These are phyloP conservation scores for Scorias spongiosa DNA, from an alignment of 2,329 filamentous ascomycete genomes.

Conservation along the genomic window DNA sequence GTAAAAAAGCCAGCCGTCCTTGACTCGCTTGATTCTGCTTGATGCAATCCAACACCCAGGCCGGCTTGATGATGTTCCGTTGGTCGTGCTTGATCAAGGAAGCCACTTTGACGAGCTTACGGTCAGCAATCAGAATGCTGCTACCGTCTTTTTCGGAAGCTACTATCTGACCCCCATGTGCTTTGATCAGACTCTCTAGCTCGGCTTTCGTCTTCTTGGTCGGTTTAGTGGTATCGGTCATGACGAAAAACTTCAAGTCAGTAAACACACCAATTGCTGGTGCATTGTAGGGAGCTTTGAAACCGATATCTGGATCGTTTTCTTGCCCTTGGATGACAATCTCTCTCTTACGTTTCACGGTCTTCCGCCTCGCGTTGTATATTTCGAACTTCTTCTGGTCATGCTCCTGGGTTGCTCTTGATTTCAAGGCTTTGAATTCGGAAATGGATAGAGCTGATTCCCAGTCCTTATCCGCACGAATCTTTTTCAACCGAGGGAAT, in stretches of 20 bases:
- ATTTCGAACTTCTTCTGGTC: constrained; percentile 63
- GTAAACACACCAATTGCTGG: constrained; percentile 53
- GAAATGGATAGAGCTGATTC: constrained; percentile 60
- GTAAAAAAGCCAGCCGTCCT: constrained; percentile 38
- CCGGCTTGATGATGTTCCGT: constrained; percentile 59
- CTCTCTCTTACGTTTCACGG: constrained; percentile 45
- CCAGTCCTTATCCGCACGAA: constrained; percentile 78
- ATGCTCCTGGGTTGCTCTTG: constrained; percentile 52
- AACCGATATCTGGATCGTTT: constrained; percentile 26
- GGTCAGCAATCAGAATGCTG: constrained; percentile 66
- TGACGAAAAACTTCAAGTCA: constrained; percentile 62
- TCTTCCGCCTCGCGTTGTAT: constrained; percentile 46
- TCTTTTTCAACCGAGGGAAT: constrained; percentile 74
- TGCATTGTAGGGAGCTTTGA: constrained; percentile 38
- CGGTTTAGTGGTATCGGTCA: constrained; percentile 59
- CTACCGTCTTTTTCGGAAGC: constrained; percentile 52
- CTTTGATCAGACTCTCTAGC: constrained; percentile 67
- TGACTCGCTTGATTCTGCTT: constrained; percentile 40
- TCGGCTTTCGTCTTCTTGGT: constrained; percentile 62
- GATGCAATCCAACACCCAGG: constrained; percentile 75
- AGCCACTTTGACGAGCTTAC: constrained; percentile 64
- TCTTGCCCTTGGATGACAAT: constrained; percentile 62
- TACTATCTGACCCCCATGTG: constrained; percentile 64
- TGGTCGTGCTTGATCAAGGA: constrained; percentile 60
- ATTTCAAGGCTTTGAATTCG: constrained; percentile 60